Evolutionary conservation across 768 basidiomycete genomes (phyloP).

Genomic region (Pulveroboletus sp.): DNA sequence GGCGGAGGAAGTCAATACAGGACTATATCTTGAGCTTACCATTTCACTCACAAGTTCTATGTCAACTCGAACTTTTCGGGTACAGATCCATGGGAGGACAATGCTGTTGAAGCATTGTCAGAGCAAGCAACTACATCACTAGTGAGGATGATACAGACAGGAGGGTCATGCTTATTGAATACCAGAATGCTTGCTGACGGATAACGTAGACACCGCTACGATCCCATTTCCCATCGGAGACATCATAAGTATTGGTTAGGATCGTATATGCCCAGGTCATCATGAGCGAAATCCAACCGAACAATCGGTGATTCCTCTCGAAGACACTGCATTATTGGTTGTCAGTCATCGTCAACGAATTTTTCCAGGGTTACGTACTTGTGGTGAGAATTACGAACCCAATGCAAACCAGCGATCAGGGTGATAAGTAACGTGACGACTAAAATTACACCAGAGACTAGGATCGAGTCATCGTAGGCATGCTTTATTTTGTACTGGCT

Average conservation of each 20-base stretch:
- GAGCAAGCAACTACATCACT: background rate
- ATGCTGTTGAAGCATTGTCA: conserved; percentile 40
- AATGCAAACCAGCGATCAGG: conserved; percentile 65
- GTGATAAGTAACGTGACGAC: conserved; percentile 53
- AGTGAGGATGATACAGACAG: conserved; percentile 44
- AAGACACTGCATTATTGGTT: conserved; percentile 50
- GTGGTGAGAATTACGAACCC: conserved; percentile 77
- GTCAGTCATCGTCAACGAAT: background rate
- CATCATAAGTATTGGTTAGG: conserved; percentile 59
- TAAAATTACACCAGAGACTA: conserved; percentile 59
- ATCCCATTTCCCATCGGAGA: conserved; percentile 52
- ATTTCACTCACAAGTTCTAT: conserved; percentile 59
- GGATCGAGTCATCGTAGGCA: conserved; percentile 49
- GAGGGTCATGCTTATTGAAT: conserved; percentile 63
- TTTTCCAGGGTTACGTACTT: conserved; percentile 44
- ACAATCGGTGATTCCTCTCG: conserved; percentile 74
- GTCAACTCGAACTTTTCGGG: conserved; percentile 66
- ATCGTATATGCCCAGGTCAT: conserved; percentile 65
- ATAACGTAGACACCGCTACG: conserved; percentile 49
- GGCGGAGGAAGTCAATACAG: conserved; percentile 7
- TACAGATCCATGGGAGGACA: conserved; percentile 69
- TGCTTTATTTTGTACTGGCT: conserved; percentile 48
- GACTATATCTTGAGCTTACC: background rate
- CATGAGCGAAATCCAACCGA: conserved; percentile 62
- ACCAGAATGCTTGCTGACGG: conserved; percentile 76